phyloP scores from a whole-genome alignment of 192 early-diverging fungal genomes.

The Backusella luteola region DNA sequence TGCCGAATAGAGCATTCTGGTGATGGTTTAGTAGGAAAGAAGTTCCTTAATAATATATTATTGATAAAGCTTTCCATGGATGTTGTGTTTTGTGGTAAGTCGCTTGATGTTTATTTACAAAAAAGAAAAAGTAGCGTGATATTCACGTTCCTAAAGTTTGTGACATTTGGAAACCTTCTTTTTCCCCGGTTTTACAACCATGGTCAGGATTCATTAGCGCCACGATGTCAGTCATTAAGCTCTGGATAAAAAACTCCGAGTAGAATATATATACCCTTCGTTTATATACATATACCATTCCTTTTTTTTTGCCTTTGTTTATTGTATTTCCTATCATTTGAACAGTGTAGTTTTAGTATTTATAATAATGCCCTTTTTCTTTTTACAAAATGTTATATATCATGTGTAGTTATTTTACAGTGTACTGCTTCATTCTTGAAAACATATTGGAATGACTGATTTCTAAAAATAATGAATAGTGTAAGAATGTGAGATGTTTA shows the following conservation, averaged over 20 bases:
- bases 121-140: slow-evolving; percentile 5
- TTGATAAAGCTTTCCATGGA: slow-evolving; percentile 68
- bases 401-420: neutral
- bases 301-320: neutral
- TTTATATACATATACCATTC: neutral
- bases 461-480: neutral
- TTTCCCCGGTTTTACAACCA: slow-evolving; percentile 49
- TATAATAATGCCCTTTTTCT: neutral
- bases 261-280: neutral
- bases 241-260: slow-evolving; percentile 31
- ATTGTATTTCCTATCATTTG: neutral
- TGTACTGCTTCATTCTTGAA: neutral
- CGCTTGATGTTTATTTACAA: slow-evolving; percentile 31
- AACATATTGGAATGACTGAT: neutral
- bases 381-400: neutral
- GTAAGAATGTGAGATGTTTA: neutral
- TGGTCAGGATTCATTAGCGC: slow-evolving; percentile 53
- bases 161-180: slow-evolving; percentile 48
- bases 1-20: slow-evolving; percentile 2
- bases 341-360: neutral
- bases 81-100: slow-evolving; percentile 72
- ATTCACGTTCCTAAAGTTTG: slow-evolving; percentile 40
- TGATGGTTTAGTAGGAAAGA: slow-evolving; percentile 21
- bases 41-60: slow-evolving; percentile 39
- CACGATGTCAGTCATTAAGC: slow-evolving; percentile 44